Percentiles rank a stretch among this genome's conserved stretches.
Conservation (phyloP, 768 basidiomycete species). For the Leccinum variicolor region DNA sequence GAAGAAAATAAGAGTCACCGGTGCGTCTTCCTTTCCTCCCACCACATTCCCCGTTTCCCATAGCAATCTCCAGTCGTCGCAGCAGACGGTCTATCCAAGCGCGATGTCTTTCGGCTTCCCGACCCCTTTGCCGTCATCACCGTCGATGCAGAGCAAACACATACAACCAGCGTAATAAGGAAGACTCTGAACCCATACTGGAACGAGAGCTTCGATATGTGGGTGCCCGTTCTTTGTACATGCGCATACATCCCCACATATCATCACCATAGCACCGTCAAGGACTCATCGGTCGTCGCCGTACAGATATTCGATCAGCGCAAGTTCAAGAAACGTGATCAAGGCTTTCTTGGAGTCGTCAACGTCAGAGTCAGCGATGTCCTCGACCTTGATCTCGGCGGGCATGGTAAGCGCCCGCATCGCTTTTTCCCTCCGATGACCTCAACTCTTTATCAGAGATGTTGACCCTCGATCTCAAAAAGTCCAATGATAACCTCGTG, state of each 20-base stretch:
- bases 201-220: conserved; percentile 99
- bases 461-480: conserved; percentile 94
- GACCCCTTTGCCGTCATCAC: conserved; percentile 99
- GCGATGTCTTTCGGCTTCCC: conserved; percentile 93
- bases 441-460: conserved; percentile 59
- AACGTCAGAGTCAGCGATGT: conserved; percentile 91
- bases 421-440: not conserved
- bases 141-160: conserved; percentile 96
- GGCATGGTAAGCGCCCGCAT: conserved; percentile 68
- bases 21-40: conserved; percentile 34
- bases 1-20: conserved; percentile 79
- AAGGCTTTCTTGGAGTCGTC: conserved; percentile 97
- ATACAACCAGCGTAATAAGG: conserved; percentile 96
- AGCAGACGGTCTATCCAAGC: conserved; percentile 89
- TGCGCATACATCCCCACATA: not conserved
- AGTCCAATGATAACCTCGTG: conserved; percentile 97
- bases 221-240: conserved; percentile 23
- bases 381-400: conserved; percentile 86
- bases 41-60: not conserved
- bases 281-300: conserved; percentile 95
- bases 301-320: conserved; percentile 99
- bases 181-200: conserved; percentile 94
- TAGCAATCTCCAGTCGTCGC: conserved; percentile 69
- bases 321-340: conserved; percentile 98
- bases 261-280: conserved; percentile 65